These are phyloP conservation scores for Tetracentron sinense DNA, from an alignment of 164 flowering plant genomes.

Conservation along the genomic window DNA sequence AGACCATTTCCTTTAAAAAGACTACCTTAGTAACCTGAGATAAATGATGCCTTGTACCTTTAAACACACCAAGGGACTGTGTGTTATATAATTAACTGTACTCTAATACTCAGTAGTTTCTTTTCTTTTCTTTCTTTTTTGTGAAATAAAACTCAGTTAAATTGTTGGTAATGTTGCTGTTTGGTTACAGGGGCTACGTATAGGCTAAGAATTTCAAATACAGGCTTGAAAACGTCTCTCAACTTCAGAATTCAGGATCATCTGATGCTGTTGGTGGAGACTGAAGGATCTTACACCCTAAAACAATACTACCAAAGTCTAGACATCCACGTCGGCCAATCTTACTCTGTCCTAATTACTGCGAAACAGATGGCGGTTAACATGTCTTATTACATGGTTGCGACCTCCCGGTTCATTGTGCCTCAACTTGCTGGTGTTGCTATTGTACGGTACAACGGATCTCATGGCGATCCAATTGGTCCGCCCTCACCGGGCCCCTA, in stretches of 20 bases:
- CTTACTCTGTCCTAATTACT: conserved; percentile 65
- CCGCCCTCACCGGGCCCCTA: conserved; percentile 49
- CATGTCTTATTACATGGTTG: conserved; percentile 59
- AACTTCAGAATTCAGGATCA: conserved; percentile 68
- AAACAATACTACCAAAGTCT: too few species aligned
- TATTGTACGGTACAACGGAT: conserved; percentile 41
- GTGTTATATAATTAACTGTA: too few species aligned
- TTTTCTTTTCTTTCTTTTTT: too few species aligned
- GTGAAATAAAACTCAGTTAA: too few species aligned
- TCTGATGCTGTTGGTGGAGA: conserved; percentile 59
- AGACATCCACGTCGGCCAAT: conserved; percentile 71
- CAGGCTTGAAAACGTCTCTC: conserved; percentile 42
- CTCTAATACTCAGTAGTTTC: too few species aligned
- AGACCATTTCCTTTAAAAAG: too few species aligned
- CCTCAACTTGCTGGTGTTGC: conserved; percentile 28
- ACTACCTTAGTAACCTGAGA: too few species aligned
- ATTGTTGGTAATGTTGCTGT: too few species aligned
- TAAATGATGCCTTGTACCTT: too few species aligned
- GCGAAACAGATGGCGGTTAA: conserved; percentile 40
- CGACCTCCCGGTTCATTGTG: conserved; percentile 26
- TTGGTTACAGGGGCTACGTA: conserved; percentile 49
- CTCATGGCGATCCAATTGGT: conserved; percentile 23
- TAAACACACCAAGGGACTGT: too few species aligned
- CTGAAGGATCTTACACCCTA: conserved; percentile 78
- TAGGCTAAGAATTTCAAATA: conserved; percentile 57